Base-by-base conservation (phyloP, 345 rosid species). In the Aethionema arabicum region DNA sequence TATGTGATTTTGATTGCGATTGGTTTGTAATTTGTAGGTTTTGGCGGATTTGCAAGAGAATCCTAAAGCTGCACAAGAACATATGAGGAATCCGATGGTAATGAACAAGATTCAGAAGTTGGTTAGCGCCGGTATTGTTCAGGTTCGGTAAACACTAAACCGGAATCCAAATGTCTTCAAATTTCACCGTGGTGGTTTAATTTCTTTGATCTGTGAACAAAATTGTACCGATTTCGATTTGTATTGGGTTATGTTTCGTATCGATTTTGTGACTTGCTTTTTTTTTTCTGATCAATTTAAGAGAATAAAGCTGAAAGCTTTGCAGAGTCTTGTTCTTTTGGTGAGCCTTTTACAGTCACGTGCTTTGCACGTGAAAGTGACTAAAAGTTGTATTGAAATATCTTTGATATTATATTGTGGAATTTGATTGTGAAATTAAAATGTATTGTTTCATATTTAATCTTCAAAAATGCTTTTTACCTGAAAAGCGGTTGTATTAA, bases 41-140 rank as follows among this genome's bases (percentile, higher is more conserved):
- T 64, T 93, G 77, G 76, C 73, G 27, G 99, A 93, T 70, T 76
- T 93, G 61, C 99, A 93, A 79, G 99, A 93, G 78, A 90, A 87
- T 49, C 97, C 96, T 0, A 93, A 85, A 79, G 74, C 99, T 21
- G 97, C 96, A 4, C 97, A 89, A 40, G 97, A 93, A 10, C 99
- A 93, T 69, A 79, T 68, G 78, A 89, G 82, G 84, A 87, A 90
- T 66, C 95, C 98, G 15, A 79, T 80, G 91, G 98, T 92, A 68
- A 85, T 87, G 97, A 79, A 60, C 78, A 92, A 92, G 80, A 84
- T 92, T 63, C 96, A 92, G 74, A 92, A 92, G 82, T 79, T 89
- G 72, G 77, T 93, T 78, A 75, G 74, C 30, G 91, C 97, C 0
- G 98, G 98, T 54, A 92, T 93, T 36, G 97, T 93, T 51, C 97